These are phyloP conservation scores for Sabuloglossum arenarium DNA, from an alignment of 495 filamentous ascomycete species.

Conservation along the genomic window DNA sequence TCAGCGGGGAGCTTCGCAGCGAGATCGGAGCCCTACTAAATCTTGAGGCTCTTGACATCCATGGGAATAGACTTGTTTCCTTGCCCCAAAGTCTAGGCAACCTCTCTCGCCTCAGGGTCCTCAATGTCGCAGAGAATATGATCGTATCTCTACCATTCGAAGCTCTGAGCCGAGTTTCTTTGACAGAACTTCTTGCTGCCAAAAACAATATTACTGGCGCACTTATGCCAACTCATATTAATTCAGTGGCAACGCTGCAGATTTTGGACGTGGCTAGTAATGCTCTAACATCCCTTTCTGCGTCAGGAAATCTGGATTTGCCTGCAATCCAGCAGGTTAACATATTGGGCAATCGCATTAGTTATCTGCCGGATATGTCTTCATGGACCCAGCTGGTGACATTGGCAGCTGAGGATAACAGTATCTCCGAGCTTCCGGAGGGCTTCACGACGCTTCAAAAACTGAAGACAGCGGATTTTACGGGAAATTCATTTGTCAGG, in stretches of 20 bases:
- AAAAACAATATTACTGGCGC: conserved; percentile 59
- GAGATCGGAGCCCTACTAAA: conserved; percentile 35
- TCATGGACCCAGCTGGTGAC: conserved; percentile 51
- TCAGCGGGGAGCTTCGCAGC: conserved; percentile 41
- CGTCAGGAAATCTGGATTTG: conserved; percentile 29
- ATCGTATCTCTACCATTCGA: conserved; percentile 49
- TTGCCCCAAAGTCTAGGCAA: conserved; percentile 47
- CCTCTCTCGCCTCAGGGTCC: conserved; percentile 41
- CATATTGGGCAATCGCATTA: conserved; percentile 57
- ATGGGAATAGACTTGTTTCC: conserved; percentile 54
- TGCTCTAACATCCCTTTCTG: conserved; percentile 35
- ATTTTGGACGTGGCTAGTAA: conserved; percentile 60
- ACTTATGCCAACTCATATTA: conserved; percentile 40
- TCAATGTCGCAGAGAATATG: conserved; percentile 62
- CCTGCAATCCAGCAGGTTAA: conserved; percentile 55
- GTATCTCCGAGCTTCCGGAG: conserved; percentile 45
- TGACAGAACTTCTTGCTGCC: conserved; percentile 54
- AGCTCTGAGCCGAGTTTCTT: conserved; percentile 37
- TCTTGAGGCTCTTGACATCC: conserved; percentile 64
- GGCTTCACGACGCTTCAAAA: conserved; percentile 46
- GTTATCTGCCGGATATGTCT: conserved; percentile 43
- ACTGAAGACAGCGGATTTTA: conserved; percentile 58
- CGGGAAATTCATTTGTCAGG: conserved; percentile 56
- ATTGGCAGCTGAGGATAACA: conserved; percentile 63
- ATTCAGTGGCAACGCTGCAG: conserved; percentile 39